These are phyloP conservation scores for Chalciporus piperatus DNA, from an alignment of 768 basidiomycete genomes.

Conservation along the genomic window DNA sequence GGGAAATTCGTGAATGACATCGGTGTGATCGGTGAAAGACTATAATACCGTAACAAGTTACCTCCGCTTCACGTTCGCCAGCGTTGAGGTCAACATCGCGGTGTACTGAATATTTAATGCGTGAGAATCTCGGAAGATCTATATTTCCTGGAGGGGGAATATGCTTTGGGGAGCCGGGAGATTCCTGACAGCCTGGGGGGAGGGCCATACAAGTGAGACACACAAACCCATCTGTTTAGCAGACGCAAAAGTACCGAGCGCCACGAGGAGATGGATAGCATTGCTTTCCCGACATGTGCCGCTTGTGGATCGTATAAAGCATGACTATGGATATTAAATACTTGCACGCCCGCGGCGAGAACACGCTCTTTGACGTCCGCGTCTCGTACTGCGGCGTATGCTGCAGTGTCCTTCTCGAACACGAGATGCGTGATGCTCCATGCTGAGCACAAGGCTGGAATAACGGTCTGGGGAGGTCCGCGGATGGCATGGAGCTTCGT, in stretches of 20 bases:
- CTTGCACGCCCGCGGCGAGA: neutral
- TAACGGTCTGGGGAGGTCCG: slow-evolving; percentile 16
- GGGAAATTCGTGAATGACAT: slow-evolving; percentile 2
- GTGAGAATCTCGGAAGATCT: slow-evolving; percentile 17
- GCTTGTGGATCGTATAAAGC: neutral
- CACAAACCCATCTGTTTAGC: neutral
- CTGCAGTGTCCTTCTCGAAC: slow-evolving; percentile 6
- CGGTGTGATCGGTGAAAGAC: slow-evolving; percentile 16
- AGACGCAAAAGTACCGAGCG: slow-evolving; percentile 2
- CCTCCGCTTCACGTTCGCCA: slow-evolving; percentile 15
- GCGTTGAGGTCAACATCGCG: slow-evolving; percentile 14
- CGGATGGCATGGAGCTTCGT: slow-evolving; percentile 20
- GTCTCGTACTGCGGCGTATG: slow-evolving; percentile 1
- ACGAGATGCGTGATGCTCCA: slow-evolving; percentile 15
- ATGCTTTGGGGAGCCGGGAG: slow-evolving; percentile 6
- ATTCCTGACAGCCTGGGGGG: slow-evolving; percentile 12
- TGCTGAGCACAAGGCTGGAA: slow-evolving; percentile 7
- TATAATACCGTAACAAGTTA: slow-evolving; percentile 13
- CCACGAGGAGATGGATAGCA: slow-evolving; percentile 9
- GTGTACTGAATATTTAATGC: slow-evolving; percentile 6
- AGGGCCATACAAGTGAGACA: slow-evolving; percentile 1
- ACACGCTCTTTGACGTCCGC: slow-evolving; percentile 5
- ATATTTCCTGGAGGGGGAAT: slow-evolving; percentile 1
- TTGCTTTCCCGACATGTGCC: slow-evolving; percentile 1
- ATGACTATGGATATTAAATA: slow-evolving; percentile 1